Percentiles rank a stretch among this genome's conserved stretches.
These are phyloP conservation scores for Peribolospora baueri DNA, from an alignment of 768 basidiomycete species.

Conservation along the genomic window DNA sequence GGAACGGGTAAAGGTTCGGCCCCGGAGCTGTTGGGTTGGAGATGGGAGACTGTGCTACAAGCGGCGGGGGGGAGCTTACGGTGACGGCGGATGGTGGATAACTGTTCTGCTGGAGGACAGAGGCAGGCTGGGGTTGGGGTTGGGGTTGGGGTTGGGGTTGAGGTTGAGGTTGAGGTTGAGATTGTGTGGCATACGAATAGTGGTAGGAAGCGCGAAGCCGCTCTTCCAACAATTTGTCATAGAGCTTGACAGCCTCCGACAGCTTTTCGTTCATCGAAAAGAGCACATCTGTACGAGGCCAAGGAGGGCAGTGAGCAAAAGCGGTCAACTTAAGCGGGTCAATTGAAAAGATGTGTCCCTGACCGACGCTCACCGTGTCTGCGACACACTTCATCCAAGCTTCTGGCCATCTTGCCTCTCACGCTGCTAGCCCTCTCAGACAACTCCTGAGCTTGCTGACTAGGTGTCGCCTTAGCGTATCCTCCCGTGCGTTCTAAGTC, in stretches of 20 bases:
- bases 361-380: constrained; percentile 22
- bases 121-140: no score
- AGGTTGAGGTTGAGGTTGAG: no score
- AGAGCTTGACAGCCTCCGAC: constrained; percentile 71
- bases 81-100: no score
- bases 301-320: not conserved
- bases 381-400: constrained; percentile 54
- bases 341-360: constrained; percentile 34
- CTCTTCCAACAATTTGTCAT: constrained; percentile 65
- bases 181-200: no score
- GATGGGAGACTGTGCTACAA: no score
- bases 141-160: no score
- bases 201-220: constrained; percentile 26
- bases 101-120: no score
- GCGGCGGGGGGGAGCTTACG: no score
- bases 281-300: constrained; percentile 37
- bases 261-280: constrained; percentile 87
- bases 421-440: constrained; percentile 58
- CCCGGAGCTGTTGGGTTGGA: no score
- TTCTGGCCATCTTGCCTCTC: constrained; percentile 58
- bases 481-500: no score
- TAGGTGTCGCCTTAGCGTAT: constrained; percentile 40
- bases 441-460: constrained; percentile 50
- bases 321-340: not conserved
- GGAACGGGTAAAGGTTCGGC: no score